phyloP scores from a whole-genome alignment of 2,329 filamentous ascomycete species.

The Bipolaris oryzae region DNA sequence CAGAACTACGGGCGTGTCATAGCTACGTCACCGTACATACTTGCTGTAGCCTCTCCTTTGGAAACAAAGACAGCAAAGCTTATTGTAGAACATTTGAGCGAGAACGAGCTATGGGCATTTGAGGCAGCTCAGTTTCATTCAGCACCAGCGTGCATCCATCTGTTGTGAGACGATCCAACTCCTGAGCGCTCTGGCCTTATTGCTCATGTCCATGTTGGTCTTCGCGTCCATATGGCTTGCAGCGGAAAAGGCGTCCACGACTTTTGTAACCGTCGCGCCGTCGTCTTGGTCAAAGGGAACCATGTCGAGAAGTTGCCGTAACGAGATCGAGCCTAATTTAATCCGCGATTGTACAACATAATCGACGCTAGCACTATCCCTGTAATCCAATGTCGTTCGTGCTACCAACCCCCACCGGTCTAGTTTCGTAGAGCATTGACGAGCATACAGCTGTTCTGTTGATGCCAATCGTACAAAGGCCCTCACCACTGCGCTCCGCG shows the following conservation, averaged over 20 bases:
- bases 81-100: not conserved
- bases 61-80: not conserved
- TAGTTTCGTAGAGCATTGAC: conserved; percentile 19
- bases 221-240: conserved; percentile 29
- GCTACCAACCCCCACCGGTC: conserved; percentile 35
- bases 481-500: conserved; percentile 18
- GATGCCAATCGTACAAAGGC: conserved; percentile 30
- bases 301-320: conserved; percentile 29
- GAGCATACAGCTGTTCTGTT: conserved; percentile 31
- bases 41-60: not conserved
- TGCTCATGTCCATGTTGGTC: conserved; percentile 6
- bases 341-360: conserved; percentile 27
- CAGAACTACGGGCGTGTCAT: not conserved
- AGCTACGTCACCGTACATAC: not conserved
- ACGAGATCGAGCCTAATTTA: conserved; percentile 33
- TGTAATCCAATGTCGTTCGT: conserved; percentile 20
- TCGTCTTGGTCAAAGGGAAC: conserved; percentile 24
- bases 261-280: conserved; percentile 11
- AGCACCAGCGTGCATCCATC: not conserved
- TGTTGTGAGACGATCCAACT: conserved; percentile 23
- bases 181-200: conserved; percentile 29
- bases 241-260: conserved; percentile 33
- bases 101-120: not conserved
- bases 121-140: not conserved
- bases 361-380: conserved; percentile 22